Conservation (phyloP, 192 early-diverging fungal genomes). For the Chytriomyces sp. region DNA sequence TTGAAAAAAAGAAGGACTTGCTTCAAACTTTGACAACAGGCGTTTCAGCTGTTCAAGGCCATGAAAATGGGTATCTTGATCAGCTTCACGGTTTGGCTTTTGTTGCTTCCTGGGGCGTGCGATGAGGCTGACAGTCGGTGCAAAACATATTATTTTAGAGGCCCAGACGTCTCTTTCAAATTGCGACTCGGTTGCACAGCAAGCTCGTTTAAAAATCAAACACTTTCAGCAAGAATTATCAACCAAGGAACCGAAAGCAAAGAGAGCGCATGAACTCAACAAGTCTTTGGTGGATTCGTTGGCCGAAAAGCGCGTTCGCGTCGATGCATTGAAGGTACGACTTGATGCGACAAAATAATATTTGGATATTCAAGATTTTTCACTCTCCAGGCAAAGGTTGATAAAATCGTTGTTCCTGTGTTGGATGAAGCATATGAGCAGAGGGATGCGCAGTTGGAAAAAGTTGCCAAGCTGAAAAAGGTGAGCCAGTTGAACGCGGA, state of each 20-base stretch:
- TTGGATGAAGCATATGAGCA: background rate
- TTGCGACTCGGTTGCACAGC: slow-evolving; percentile 58
- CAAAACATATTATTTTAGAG: slow-evolving; percentile 18
- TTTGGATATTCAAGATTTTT: slow-evolving; percentile 6
- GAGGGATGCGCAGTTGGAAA: background rate
- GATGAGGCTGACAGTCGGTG: background rate
- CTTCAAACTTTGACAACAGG: slow-evolving; percentile 94
- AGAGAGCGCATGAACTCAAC: slow-evolving; percentile 72
- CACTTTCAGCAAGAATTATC: slow-evolving; percentile 76
- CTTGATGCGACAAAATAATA: background rate
- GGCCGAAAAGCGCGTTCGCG: slow-evolving; percentile 41
- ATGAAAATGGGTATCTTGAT: slow-evolving; percentile 95
- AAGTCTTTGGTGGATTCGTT: slow-evolving; percentile 56
- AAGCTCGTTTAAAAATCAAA: slow-evolving; percentile 78
- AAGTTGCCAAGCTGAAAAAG: slow-evolving; percentile 1
- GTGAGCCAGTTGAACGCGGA: background rate
- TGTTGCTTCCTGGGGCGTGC: background rate
- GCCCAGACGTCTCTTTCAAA: slow-evolving; percentile 33
- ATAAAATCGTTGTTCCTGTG: slow-evolving; percentile 1
- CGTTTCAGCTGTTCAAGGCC: slow-evolving; percentile 84
- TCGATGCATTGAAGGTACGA: slow-evolving; percentile 12
- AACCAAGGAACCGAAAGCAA: slow-evolving; percentile 70
- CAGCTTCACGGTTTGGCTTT: slow-evolving; percentile 74
- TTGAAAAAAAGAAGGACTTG: slow-evolving; percentile 70
- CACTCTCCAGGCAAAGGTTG: background rate